phyloP scores from a whole-genome alignment of 345 rosid species.

The Eucalyptus urophylla region DNA sequence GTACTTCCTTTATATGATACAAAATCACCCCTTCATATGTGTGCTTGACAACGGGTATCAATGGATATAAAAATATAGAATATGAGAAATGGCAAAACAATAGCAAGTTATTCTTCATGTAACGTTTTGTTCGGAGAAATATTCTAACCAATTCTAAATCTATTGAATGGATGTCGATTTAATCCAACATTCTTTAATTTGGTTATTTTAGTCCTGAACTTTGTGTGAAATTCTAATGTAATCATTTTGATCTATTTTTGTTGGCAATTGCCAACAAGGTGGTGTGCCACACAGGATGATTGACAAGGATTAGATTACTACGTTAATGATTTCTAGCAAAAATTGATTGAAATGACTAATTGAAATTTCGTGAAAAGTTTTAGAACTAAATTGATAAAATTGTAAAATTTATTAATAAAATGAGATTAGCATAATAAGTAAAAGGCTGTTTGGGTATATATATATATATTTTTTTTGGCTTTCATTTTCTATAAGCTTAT shows the following conservation, averaged over 20 bases:
- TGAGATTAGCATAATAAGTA: background rate
- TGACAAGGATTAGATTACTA: accelerated
- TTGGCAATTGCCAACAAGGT: background rate
- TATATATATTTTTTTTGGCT: background rate
- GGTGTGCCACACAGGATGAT: accelerated
- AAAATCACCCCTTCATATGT: background rate
- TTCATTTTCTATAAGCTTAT: background rate
- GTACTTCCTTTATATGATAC: background rate
- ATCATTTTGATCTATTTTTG: too few species aligned
- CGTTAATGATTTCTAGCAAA: too few species aligned
- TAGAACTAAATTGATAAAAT: too few species aligned
- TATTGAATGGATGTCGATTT: background rate
- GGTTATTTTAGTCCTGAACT: too few species aligned
- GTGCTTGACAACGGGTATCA: background rate
- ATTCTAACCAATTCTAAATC: too few species aligned
- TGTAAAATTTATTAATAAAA: too few species aligned
- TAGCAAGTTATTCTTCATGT: background rate
- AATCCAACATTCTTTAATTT: too few species aligned
- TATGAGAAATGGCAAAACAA: background rate
- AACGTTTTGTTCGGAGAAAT: background rate
- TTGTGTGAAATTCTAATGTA: too few species aligned
- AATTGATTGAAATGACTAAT: background rate
- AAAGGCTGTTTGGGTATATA: background rate
- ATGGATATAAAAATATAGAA: background rate
- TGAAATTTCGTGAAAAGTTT: background rate